Percentiles rank a stretch among this genome's conserved stretches.
phyloP scores from a whole-genome alignment of 495 filamentous ascomycete genomes.

The Copromyces sp. region DNA sequence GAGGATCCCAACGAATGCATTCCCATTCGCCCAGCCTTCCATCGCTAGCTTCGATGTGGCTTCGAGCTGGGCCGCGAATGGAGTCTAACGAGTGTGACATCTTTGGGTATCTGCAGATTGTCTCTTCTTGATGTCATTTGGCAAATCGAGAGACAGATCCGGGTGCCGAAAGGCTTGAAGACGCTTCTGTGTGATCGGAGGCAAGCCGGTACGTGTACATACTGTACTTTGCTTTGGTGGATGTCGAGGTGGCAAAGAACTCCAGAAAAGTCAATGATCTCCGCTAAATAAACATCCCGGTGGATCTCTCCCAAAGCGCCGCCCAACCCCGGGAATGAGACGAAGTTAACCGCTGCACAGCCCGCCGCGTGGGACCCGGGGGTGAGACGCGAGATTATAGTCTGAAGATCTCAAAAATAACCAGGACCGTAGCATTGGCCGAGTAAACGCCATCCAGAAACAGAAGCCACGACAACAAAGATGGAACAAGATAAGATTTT shows the following conservation, averaged over 20 bases:
- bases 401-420: background rate
- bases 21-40: background rate
- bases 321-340: background rate
- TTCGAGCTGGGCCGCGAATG: background rate
- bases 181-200: background rate
- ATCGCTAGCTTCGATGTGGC: background rate
- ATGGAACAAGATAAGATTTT: background rate
- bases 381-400: background rate
- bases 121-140: background rate
- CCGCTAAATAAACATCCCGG: background rate
- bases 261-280: background rate
- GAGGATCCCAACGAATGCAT: background rate
- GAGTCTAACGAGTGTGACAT: background rate
- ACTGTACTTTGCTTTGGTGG: background rate
- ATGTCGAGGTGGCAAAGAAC: background rate
- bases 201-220: background rate
- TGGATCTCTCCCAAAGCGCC: background rate
- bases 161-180: background rate
- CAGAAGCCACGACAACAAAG: background rate
- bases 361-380: background rate
- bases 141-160: background rate
- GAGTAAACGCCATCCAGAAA: background rate
- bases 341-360: background rate
- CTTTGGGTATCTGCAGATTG: too few species aligned
- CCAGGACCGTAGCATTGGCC: background rate